Conservation (phyloP, 192 early-diverging fungal genomes). For the Rhizophagus prolifer region DNA sequence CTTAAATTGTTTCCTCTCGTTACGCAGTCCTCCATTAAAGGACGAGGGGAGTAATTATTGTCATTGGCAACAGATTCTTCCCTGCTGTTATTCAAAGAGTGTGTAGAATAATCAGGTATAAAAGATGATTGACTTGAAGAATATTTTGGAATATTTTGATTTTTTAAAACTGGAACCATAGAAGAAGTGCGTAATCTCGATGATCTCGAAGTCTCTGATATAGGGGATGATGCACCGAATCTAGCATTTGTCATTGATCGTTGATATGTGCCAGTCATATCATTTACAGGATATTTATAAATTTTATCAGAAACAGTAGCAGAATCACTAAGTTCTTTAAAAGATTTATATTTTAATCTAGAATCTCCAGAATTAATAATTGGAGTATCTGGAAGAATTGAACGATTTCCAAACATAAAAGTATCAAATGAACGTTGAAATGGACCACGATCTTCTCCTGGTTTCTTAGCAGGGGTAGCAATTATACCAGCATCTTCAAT, state of each 20-base stretch:
- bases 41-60: no score
- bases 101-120: no score
- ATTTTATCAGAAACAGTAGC: background rate
- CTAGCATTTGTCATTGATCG: background rate
- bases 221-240: no score
- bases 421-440: no score
- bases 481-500: no score
- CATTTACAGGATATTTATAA: background rate
- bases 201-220: background rate
- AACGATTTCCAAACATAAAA: background rate
- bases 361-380: background rate
- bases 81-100: no score
- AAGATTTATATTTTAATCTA: background rate
- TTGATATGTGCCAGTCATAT: background rate
- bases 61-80: no score
- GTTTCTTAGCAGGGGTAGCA: no score
- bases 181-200: background rate
- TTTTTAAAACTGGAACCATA: background rate
- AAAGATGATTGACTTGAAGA: background rate
- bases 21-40: background rate
- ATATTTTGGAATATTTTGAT: background rate
- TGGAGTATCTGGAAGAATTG: background rate
- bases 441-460: no score
- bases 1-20: background rate
- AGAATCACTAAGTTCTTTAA: background rate